A percentile compares a stretch with the other conserved stretches of the same genome.
Conservation (phyloP, 768 basidiomycete species). For the Tulasnella sp. region DNA sequence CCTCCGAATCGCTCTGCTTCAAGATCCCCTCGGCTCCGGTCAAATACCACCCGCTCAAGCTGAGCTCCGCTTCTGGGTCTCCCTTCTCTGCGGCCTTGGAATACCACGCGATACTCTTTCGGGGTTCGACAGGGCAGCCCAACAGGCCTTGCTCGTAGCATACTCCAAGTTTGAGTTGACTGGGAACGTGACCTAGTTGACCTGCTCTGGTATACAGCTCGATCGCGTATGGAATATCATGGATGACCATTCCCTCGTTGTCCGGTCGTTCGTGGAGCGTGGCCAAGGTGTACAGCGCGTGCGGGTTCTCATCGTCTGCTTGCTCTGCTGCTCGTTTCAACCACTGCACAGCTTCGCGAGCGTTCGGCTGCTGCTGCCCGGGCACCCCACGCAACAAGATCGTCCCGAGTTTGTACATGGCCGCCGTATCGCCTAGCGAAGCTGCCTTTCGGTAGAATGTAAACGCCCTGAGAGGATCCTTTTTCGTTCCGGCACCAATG, state of each 20-base stretch:
- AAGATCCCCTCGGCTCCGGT: constrained; percentile 92
- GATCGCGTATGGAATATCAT: constrained; percentile 76
- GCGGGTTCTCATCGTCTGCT: constrained; percentile 96
- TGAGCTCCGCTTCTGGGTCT: constrained; percentile 88
- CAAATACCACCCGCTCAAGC: constrained; percentile 96
- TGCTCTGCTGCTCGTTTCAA: constrained; percentile 90
- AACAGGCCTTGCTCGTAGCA: constrained; percentile 90
- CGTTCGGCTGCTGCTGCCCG: constrained; percentile 71
- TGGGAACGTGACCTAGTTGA: constrained; percentile 85
- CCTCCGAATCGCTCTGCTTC: constrained; percentile 96
- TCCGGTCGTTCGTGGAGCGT: constrained; percentile 66
- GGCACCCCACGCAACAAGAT: constrained; percentile 79
- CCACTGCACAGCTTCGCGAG: constrained; percentile 90
- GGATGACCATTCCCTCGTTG: constrained; percentile 55
- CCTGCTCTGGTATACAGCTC: constrained; percentile 84
- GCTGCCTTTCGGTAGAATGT: constrained; percentile 97
- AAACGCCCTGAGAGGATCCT: constrained; percentile 80
- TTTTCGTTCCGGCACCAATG: constrained; percentile 90
- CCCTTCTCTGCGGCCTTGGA: constrained; percentile 97
- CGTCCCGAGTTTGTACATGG: constrained; percentile 99
- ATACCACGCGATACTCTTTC: constrained; percentile 95
- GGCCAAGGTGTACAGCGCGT: constrained; percentile 94
- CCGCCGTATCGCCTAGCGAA: constrained; percentile 90
- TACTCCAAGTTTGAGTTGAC: constrained; percentile 91
- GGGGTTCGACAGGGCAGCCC: constrained; percentile 80